phyloP scores from a whole-genome alignment of 805 yeast species.

The Sugiyamaella mastotermitis region DNA sequence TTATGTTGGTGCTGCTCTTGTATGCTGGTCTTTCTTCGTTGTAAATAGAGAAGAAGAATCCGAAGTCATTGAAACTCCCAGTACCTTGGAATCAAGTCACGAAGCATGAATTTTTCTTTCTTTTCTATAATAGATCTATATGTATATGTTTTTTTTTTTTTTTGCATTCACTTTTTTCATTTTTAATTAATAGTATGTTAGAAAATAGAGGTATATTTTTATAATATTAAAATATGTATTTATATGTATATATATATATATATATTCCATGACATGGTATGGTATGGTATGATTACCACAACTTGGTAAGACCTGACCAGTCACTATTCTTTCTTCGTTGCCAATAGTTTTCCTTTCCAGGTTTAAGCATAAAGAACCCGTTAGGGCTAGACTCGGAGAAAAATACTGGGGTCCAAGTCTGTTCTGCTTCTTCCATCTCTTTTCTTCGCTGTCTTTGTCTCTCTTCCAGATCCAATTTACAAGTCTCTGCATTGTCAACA shows the following conservation, averaged over 20 bases:
- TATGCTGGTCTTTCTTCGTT: constrained; percentile 75
- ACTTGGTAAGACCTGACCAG: constrained; percentile 20
- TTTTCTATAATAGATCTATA: no score
- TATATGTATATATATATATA: no score
- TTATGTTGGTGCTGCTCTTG: constrained; percentile 71
- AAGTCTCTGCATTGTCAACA: constrained; percentile 61
- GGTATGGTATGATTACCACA: constrained; percentile 7
- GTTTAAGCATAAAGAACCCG: constrained; percentile 49
- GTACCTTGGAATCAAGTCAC: no score
- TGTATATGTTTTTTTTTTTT: no score
- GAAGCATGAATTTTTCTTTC: no score
- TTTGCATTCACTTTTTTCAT: no score
- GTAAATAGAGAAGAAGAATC: constrained; percentile 74
- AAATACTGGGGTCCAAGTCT: constrained; percentile 51
- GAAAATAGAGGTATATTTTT: no score
- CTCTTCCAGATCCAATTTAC: constrained; percentile 68
- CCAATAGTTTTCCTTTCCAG: constrained; percentile 68
- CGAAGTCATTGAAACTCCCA: not conserved
- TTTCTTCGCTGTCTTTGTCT: constrained; percentile 73
- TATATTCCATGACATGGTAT: no score
- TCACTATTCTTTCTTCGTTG: constrained; percentile 51
- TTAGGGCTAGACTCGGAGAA: constrained; percentile 37
- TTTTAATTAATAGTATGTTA: no score
- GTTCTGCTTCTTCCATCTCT: constrained; percentile 41
- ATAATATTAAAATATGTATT: no score